Conservation (phyloP, 2,329 filamentous ascomycete genomes). For the Phialophora macrospora region DNA sequence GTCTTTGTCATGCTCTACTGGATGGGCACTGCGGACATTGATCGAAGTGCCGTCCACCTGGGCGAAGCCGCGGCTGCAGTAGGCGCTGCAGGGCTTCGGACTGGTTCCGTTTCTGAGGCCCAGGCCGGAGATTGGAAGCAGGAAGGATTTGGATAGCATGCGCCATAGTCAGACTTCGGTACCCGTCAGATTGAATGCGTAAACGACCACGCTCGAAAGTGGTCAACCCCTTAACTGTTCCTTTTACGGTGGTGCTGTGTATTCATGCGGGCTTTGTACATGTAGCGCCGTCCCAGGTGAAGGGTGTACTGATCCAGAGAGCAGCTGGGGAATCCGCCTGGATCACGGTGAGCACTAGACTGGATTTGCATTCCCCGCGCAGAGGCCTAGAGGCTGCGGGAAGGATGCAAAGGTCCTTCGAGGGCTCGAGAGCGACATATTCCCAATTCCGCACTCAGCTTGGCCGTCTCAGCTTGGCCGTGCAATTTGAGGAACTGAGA, state of each 20-base stretch:
- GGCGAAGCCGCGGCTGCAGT: conserved; percentile 53
- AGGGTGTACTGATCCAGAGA: background rate
- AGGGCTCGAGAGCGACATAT: background rate
- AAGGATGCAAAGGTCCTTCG: background rate
- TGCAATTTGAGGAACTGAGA: background rate
- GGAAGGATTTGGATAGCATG: conserved; percentile 57
- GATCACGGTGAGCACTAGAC: background rate
- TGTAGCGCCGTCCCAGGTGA: background rate
- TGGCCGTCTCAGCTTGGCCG: background rate
- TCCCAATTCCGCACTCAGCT: background rate
- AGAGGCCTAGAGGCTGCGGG: background rate
- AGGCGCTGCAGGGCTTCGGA: conserved; percentile 43
- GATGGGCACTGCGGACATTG: conserved; percentile 72
- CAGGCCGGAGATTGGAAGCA: conserved; percentile 65
- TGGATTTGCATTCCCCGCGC: background rate
- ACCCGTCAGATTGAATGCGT: background rate
- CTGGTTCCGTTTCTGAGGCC: conserved; percentile 15
- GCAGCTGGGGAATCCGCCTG: background rate
- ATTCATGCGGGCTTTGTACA: conserved; percentile 3
- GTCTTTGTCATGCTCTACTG: conserved; percentile 87
- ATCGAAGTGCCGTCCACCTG: conserved; percentile 64
- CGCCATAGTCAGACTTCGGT: background rate
- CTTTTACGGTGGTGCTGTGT: background rate
- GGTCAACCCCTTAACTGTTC: background rate
- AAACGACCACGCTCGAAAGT: background rate